A percentile compares a stretch with the other conserved stretches of the same genome.
Evolutionary conservation across 345 rosid species (phyloP).

Genomic region (Arabis hirsuta): DNA sequence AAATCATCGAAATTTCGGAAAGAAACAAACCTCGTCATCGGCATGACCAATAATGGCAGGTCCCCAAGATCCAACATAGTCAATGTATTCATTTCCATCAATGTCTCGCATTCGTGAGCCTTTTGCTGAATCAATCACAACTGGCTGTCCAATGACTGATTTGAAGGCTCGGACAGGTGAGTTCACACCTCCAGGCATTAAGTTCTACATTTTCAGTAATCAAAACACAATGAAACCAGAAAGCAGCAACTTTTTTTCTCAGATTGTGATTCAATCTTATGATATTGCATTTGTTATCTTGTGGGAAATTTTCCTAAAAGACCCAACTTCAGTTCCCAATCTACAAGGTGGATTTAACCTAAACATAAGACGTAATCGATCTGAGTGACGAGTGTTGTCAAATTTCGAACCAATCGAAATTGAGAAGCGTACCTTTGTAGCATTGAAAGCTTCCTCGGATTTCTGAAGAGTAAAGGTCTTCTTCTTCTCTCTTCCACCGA

Average conservation of each 20-base stretch:
- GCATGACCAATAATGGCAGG: conserved; percentile 92
- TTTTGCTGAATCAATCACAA: conserved; percentile 77
- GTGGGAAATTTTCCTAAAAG: too few species aligned
- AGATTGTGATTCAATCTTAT: not conserved
- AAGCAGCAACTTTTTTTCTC: not conserved
- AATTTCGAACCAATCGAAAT: too few species aligned
- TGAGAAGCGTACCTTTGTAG: conserved; percentile 58
- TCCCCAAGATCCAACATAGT: conserved; percentile 92
- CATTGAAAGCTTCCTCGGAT: conserved; percentile 78
- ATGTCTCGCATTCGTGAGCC: conserved; percentile 83
- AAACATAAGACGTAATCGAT: too few species aligned
- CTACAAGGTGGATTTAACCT: too few species aligned
- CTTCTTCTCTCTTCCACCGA: conserved; percentile 57
- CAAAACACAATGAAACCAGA: not conserved
- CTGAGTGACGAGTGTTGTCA: not conserved
- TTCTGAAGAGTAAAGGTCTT: conserved; percentile 63
- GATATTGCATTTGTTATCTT: too few species aligned
- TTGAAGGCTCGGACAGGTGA: conserved; percentile 90
- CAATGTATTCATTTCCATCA: conserved; percentile 85
- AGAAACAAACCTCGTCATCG: conserved; percentile 66
- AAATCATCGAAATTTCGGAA: not conserved
- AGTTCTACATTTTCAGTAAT: conserved; percentile 48
- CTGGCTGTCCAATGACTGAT: conserved; percentile 86
- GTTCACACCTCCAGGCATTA: conserved; percentile 90
- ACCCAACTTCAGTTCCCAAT: too few species aligned